phyloP scores from a whole-genome alignment of 495 filamentous ascomycete species.

The Tuber borchii region DNA sequence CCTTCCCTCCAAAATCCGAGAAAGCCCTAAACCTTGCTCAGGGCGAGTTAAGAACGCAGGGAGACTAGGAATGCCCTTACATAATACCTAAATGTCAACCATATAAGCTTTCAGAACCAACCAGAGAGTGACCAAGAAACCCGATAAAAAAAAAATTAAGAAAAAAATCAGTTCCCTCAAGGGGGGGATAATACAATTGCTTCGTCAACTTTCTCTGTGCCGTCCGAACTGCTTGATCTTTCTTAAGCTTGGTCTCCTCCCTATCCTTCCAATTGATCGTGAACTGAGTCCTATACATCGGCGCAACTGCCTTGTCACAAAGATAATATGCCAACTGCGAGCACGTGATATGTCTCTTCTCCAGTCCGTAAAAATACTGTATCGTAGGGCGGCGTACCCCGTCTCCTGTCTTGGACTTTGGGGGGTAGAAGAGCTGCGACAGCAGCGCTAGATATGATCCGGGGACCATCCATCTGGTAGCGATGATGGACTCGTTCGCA shows the following conservation, averaged over 20 bases:
- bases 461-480: slow-evolving; percentile 25
- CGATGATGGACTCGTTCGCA: slow-evolving; percentile 38
- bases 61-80: slow-evolving; percentile 16
- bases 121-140: background rate
- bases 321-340: slow-evolving; percentile 37
- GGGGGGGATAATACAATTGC: slow-evolving; percentile 35
- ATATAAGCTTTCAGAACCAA: slow-evolving; percentile 17
- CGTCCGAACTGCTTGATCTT: slow-evolving; percentile 33
- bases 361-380: slow-evolving; percentile 35
- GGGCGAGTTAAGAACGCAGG: background rate
- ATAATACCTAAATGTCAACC: slow-evolving; percentile 29
- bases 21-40: background rate
- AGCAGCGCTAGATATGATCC: slow-evolving; percentile 35
- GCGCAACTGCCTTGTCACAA: slow-evolving; percentile 36
- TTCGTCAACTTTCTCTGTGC: slow-evolving; percentile 34
- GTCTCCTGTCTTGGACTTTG: slow-evolving; percentile 16
- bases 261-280: slow-evolving; percentile 23
- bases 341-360: slow-evolving; percentile 38
- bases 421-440: slow-evolving; percentile 40
- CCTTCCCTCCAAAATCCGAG: background rate
- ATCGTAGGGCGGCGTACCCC: slow-evolving; percentile 26
- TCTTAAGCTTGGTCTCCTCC: slow-evolving; percentile 23
- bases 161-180: background rate
- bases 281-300: slow-evolving; percentile 26
- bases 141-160: background rate